Evolutionary conservation across 768 basidiomycete species (phyloP), one percentile per base, ranked within the genome.

Genomic region (Wakefieldia striispora): DNA sequence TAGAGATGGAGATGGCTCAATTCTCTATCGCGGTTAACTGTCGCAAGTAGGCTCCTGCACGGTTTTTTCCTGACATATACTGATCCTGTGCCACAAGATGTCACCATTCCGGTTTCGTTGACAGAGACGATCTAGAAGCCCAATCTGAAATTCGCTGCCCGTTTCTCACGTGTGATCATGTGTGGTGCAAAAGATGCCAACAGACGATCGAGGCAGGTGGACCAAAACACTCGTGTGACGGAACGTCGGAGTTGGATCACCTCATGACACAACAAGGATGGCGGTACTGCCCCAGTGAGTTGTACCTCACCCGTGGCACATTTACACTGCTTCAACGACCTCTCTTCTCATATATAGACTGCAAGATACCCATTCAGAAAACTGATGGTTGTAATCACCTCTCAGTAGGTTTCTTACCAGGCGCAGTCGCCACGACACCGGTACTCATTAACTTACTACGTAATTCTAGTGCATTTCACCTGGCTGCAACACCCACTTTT

Each of bases 131-230:
- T 46, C 72, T 78, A 43, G 67, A 72, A 19, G 66, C 62, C 29
- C 53, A 61, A 3, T 66, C 69, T 17, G 69, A 75, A 36, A 62
- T 84, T 11, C 57, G 60, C 16, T 86, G 84, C 54, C 82, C 81
- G 4, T 60, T 76, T 33, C 71, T 70, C 0, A 57, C 59, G 3
- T 86, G 84, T 49, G 60, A 68, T 4, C 68, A 81, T 50, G 66
- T 70, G 24, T 86, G 83, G 84, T 86, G 84, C 63, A 83, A 75
- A 65, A 63, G 59, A 17, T 86, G 84, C 59, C 75, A 75, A 42
- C 78, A 80, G 49, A 36, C 65, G 50, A 49, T 72, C 21, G 61
- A 58, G 0, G 29, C 64, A 10, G 62, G 50, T 21, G 74, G 69
- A n/a, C 67, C 70, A 5, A 60, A 66, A 43, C 81, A 83, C 57